These are phyloP conservation scores for Trichophyton schoenleinii DNA, from an alignment of 2,329 filamentous ascomycete genomes.

Conservation along the genomic window DNA sequence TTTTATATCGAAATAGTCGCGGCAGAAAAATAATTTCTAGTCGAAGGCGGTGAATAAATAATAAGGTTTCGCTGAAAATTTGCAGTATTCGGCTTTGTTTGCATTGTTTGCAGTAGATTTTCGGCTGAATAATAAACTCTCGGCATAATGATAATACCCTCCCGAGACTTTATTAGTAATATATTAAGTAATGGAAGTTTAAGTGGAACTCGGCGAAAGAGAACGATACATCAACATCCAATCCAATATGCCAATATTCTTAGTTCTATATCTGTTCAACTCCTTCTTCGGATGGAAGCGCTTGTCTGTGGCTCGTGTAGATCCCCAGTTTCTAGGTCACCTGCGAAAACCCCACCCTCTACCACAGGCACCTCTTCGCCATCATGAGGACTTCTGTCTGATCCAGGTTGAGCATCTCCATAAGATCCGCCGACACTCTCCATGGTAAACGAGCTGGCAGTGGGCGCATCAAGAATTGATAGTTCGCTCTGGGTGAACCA, in stretches of 20 bases:
- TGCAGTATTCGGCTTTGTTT: not conserved
- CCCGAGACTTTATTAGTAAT: not conserved
- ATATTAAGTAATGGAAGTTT: too few relatives aligned
- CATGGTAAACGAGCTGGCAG: slow-evolving; percentile 63
- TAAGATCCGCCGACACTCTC: slow-evolving; percentile 57
- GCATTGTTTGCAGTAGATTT: not conserved
- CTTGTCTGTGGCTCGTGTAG: slow-evolving; percentile 25
- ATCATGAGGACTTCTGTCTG: not conserved
- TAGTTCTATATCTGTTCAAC: slow-evolving; percentile 17
- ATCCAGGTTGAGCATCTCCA: slow-evolving; percentile 29
- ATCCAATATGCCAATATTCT: not conserved
- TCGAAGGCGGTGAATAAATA: not conserved
- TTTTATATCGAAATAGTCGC: not conserved
- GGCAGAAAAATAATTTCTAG: not conserved
- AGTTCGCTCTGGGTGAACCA: slow-evolving; percentile 52
- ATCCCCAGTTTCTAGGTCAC: slow-evolving; percentile 32
- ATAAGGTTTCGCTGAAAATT: not conserved
- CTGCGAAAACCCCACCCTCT: slow-evolving; percentile 24
- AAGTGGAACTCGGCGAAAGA: too few relatives aligned
- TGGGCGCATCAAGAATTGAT: slow-evolving; percentile 54
- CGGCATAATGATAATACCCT: not conserved
- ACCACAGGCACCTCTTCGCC: slow-evolving; percentile 6
- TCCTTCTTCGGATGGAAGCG: slow-evolving; percentile 20
- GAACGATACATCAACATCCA: not conserved
- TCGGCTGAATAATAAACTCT: not conserved